A percentile compares a stretch with the other conserved stretches of the same genome.
Conservation (phyloP, 495 filamentous ascomycete species). For the Astrothelium macrocarpum region DNA sequence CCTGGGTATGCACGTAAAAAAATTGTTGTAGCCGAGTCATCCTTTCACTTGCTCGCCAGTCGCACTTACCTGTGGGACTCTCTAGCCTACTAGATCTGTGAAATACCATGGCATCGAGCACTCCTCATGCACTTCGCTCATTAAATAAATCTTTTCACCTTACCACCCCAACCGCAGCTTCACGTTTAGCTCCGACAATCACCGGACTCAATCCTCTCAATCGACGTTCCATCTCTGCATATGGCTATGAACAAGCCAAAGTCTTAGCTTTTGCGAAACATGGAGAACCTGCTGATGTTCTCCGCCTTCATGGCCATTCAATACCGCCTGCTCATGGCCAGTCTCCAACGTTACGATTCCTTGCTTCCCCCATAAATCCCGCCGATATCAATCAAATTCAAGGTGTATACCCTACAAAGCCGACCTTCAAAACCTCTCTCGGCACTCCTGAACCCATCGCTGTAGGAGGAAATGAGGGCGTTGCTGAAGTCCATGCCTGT, state of each 20-base stretch:
- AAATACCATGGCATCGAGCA: background rate
- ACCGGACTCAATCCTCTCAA: background rate
- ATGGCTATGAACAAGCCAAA: slow-evolving; percentile 96
- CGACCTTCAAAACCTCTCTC: slow-evolving; percentile 59
- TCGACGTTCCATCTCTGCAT: slow-evolving; percentile 53
- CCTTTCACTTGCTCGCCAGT: too few relatives aligned
- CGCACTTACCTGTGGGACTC: too few relatives aligned
- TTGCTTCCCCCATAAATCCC: slow-evolving; percentile 88
- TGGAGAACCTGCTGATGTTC: slow-evolving; percentile 75
- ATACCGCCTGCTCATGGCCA: slow-evolving; percentile 32
- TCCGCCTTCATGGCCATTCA: slow-evolving; percentile 40
- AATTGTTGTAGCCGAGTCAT: too few relatives aligned
- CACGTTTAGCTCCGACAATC: background rate
- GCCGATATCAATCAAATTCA: slow-evolving; percentile 96
- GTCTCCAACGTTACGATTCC: slow-evolving; percentile 56
- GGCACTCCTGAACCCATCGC: slow-evolving; percentile 65
- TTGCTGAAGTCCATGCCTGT: slow-evolving; percentile 68
- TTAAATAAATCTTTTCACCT: slow-evolving; percentile 13
- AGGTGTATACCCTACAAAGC: slow-evolving; percentile 86
- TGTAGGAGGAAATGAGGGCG: slow-evolving; percentile 82
- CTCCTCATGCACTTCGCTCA: background rate
- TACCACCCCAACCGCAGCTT: slow-evolving; percentile 10
- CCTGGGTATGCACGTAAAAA: too few relatives aligned
- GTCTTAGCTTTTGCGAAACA: slow-evolving; percentile 75
- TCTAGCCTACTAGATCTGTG: too few relatives aligned